Conservation (phyloP, 2,329 filamentous ascomycete species). For the Penicillium sp. region DNA sequence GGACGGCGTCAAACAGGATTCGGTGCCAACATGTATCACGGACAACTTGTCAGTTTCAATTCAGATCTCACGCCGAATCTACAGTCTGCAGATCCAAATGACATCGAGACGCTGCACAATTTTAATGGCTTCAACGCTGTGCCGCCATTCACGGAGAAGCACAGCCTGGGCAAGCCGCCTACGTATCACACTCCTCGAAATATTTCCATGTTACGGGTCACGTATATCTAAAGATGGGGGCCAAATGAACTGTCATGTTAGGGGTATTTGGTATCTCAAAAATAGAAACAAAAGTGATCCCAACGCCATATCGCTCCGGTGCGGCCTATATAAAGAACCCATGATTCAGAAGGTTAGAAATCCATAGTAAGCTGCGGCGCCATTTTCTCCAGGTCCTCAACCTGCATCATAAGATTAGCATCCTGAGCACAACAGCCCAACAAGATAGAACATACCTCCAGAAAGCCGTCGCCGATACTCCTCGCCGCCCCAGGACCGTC, state of each 20-base stretch:
- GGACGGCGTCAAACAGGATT: neutral
- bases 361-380: conserved; percentile 81
- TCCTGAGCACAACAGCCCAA: neutral
- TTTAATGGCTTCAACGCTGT: conserved; percentile 20
- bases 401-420: conserved; percentile 44
- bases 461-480: conserved; percentile 54
- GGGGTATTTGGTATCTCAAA: conserved; percentile 22
- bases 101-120: conserved; percentile 25
- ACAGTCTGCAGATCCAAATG: conserved; percentile 10
- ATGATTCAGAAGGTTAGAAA: conserved; percentile 51
- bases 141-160: conserved; percentile 24
- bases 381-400: conserved; percentile 85
- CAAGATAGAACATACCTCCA: conserved; percentile 56
- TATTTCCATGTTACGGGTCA: conserved; percentile 19
- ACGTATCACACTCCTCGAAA: conserved; percentile 23
- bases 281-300: conserved; percentile 9
- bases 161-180: conserved; percentile 18
- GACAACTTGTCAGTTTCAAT: neutral
- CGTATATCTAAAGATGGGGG: conserved; percentile 6
- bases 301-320: conserved; percentile 2
- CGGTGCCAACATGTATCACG: neutral
- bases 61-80: neutral
- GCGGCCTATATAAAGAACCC: neutral
- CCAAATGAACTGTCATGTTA: neutral
- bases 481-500: conserved; percentile 29